These are phyloP conservation scores for Yamadazyma tumulicola DNA, from an alignment of 805 yeast species.

Conservation along the genomic window DNA sequence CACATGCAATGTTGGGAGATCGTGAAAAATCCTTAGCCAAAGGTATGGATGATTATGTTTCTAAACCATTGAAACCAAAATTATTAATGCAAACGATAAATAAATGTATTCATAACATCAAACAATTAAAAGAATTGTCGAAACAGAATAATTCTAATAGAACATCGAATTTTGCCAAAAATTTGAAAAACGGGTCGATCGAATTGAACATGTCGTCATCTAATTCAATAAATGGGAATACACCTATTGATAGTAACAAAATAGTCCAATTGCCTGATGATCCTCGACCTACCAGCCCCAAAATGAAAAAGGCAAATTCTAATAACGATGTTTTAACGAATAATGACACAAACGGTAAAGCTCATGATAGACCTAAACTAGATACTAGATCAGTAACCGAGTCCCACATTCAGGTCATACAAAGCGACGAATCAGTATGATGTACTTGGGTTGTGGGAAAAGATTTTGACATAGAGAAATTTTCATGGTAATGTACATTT, in stretches of 20 bases:
- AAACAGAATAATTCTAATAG: conserved; percentile 44
- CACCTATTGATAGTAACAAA: conserved; percentile 10
- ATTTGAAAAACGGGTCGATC: conserved; percentile 35
- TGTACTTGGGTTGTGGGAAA: background rate
- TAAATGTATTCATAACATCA: conserved; percentile 72
- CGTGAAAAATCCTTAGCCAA: conserved; percentile 81
- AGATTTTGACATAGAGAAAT: background rate
- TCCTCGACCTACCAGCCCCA: conserved; percentile 19
- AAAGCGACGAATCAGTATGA: background rate
- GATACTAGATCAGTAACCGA: conserved; percentile 34
- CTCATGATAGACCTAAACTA: conserved; percentile 10
- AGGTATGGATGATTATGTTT: conserved; percentile 89
- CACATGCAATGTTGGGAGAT: conserved; percentile 94
- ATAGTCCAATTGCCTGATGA: conserved; percentile 7
- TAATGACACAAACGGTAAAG: conserved; percentile 22
- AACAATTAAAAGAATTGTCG: conserved; percentile 56
- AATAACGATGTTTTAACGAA: conserved; percentile 19
- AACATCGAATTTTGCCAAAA: conserved; percentile 44
- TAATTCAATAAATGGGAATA: conserved; percentile 4
- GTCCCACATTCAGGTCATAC: conserved; percentile 2
- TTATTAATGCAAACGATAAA: conserved; percentile 79
- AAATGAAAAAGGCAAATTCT: conserved; percentile 25
- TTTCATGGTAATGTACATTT: background rate
- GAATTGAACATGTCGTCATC: conserved; percentile 14
- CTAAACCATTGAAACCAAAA: conserved; percentile 84